Evolutionary conservation across 345 rosid genomes (phyloP).

Genomic region (Pistacia vera): DNA sequence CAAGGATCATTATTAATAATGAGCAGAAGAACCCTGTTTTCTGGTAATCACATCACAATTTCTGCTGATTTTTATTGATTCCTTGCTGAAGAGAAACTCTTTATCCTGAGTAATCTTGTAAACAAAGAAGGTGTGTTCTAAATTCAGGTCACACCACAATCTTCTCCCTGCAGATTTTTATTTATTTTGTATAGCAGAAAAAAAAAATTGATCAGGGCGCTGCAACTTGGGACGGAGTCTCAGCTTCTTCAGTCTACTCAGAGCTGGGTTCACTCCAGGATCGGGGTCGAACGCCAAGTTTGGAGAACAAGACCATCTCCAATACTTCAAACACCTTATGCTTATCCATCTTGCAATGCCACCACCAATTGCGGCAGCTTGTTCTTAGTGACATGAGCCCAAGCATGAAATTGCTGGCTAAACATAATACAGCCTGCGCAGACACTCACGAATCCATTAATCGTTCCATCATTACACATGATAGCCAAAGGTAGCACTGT

Average conservation of each 20-base stretch:
- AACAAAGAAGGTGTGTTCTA: neutral
- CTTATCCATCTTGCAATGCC: constrained; percentile 71
- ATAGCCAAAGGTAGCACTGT: constrained; percentile 64
- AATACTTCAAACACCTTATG: constrained; percentile 62
- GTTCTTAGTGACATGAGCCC: constrained; percentile 94
- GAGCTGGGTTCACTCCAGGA: constrained; percentile 80
- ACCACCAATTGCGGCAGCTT: constrained; percentile 68
- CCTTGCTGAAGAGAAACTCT: no score
- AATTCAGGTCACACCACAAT: neutral
- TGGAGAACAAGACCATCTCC: constrained; percentile 71
- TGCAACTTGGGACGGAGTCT: constrained; percentile 27
- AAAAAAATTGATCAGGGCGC: constrained; percentile 9
- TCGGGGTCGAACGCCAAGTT: constrained; percentile 64
- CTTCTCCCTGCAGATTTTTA: neutral
- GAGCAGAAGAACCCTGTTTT: no score
- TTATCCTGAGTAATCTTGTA: neutral
- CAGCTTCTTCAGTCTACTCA: constrained; percentile 63
- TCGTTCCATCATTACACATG: constrained; percentile 42
- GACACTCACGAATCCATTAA: constrained; percentile 56
- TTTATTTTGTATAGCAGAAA: no score
- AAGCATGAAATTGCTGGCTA: constrained; percentile 91
- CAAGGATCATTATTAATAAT: neutral
- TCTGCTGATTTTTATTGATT: no score
- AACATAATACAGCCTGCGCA: constrained; percentile 79
- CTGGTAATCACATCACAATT: neutral